Base-by-base conservation (phyloP, 371 early-diverging fungal species). In the Umbelopsis sp. region DNA sequence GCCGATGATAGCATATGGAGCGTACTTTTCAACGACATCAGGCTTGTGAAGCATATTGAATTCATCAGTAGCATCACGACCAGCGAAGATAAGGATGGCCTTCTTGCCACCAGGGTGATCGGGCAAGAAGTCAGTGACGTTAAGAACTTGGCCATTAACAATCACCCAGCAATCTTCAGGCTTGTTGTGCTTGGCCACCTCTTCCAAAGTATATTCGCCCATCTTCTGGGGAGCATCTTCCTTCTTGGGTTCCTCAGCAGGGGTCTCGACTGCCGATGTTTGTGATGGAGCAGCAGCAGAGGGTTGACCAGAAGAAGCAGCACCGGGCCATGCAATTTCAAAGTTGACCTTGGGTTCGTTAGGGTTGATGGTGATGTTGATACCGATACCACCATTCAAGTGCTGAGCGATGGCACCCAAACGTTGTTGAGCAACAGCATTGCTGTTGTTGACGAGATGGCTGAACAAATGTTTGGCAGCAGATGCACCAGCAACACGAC, bases 151-250 rank as follows among this genome's bases (percentile, higher is more conserved):
- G 48, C 93, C 95, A 71, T 95, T 91, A 20, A 98, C 91, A 70
- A 96, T 87, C 52, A 98, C 95, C 99, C 98, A 99, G 79, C 96
- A 93, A 79, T 97, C 98, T 8, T 94, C 84, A 63, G 89, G 86
- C 65, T 79, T 93, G 86, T 91, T 92, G 81, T 98, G 98, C 78
- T 93, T 92, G 41, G 92, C 87, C 22, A 99, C 94, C 67, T 98
- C 91, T 11, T 76, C 88, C 10, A 84, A 74, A 9, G 87, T 76
- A 71, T 86, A 88, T 64, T 81, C 79, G 20, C 72, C 79, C 69
- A 84, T 63, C 73, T 80, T 79, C 51, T 77, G 65, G 20, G 71
- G 63, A 20, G 76, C 78, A 16, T 74, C 76, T 44, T 68, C 64
- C 37, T 73, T 68, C 65, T 78, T 75, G 24, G 72, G 70, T 38